Evolutionary conservation across 2,329 filamentous ascomycete species (phyloP), one percentile per base, ranked within the genome.

Genomic region (Alternaria arbusti): DNA sequence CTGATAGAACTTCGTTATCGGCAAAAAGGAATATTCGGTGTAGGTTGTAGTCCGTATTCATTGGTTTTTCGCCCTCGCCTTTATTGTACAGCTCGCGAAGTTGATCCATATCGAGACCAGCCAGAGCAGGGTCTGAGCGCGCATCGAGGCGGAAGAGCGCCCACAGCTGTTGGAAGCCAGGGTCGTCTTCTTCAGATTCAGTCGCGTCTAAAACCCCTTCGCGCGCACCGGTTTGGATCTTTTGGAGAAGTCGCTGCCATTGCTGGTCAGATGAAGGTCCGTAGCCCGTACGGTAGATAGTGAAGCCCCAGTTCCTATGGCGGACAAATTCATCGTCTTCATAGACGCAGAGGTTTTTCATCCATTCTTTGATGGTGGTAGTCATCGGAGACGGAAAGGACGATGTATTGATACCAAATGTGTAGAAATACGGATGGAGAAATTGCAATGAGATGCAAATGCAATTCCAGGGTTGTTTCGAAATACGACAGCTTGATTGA

Each of bases 251-350:
- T 55, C 49, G 32, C 51, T 64, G 51, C 66, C 64, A 70, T 63
- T 54, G 61, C 54, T 69, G 36, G 36, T 69, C 60, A 30, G 68
- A 60, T 5, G 50, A 55, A n/a, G 59, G 55, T 17, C 61, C 56
- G 43, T 67, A 67, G 25, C 45, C 51, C 4, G 60, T 69, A n/a
- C 64, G 66, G 44, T 70, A 69, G 36, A 70, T 67, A 11, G 66
- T 69, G 54, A 65, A 67, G 52, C 68, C 66, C 66, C 60, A 68
- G 26, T 62, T 54, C 23, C 64, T 55, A 12, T 49, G 8, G 28
- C 50, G n/a, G 6, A 2, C 23, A 43, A 30, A 23, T 2, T 25
- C 23, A 30, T 60, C n/a, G 4, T 49, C 17, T 15, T 22, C 46
- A 17, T 25, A 17, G 54, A 46, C n/a, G 25, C 4, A 10, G 30